These are phyloP conservation scores for Apiospora rasikravindrae DNA, from an alignment of 2,329 filamentous ascomycete species.

Conservation along the genomic window DNA sequence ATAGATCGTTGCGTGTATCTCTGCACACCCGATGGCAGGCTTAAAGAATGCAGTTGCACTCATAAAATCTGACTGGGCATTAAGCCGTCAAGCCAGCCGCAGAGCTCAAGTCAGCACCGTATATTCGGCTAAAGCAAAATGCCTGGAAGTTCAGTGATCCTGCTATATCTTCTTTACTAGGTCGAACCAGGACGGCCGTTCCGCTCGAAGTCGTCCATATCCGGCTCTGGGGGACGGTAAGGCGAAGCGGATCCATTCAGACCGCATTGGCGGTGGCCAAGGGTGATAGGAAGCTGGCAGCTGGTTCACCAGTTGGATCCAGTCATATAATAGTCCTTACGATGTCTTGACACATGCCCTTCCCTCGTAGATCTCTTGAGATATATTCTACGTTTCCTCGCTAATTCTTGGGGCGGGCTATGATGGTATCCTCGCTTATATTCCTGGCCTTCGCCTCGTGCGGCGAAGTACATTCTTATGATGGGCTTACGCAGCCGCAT, in stretches of 20 bases:
- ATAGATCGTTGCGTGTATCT: no score
- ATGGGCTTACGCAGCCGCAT: neutral
- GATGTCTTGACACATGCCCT: neutral
- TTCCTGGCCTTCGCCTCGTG: neutral
- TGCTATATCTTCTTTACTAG: neutral
- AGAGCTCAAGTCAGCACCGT: no score
- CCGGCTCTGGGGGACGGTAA: no score
- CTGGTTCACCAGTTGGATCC: neutral
- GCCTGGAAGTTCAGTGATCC: no score
- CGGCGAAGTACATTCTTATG: neutral
- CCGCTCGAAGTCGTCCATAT: neutral
- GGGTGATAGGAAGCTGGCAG: no score
- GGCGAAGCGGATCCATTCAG: neutral
- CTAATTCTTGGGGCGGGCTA: neutral
- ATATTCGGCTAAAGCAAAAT: no score
- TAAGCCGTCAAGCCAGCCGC: no score
- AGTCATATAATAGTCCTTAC: neutral
- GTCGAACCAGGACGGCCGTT: neutral
- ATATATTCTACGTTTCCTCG: neutral
- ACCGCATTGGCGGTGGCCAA: neutral
- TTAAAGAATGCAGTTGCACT: no score
- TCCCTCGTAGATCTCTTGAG: neutral
- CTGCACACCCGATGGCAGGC: no score
- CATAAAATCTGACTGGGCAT: no score
- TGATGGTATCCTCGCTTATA: neutral